Base-by-base conservation (phyloP, 2,329 filamentous ascomycete genomes). In the Paecilomyces niveus region DNA sequence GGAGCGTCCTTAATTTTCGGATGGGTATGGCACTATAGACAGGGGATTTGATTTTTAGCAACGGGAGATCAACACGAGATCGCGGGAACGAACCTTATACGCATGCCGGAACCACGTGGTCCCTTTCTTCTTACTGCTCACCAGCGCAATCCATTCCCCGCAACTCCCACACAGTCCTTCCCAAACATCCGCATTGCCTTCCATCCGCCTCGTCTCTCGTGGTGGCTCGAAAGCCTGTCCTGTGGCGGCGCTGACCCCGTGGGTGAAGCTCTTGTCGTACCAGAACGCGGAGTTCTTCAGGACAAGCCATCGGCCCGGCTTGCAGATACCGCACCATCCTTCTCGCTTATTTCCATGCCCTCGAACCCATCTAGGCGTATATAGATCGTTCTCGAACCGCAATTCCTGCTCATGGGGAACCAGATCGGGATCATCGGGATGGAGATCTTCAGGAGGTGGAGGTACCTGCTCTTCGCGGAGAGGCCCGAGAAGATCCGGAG, bases 181-280 rank as follows among this genome's bases (percentile, higher is more conserved):
- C 72, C 73, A 68, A 65, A 65, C 63, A 51, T 73, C 89, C 3
- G 89, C 85, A 67, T 91, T 92, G 45, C 88, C 87, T 69, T 92
- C 89, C 78, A 89, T 90, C 54, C 89, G 82, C 59, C 89, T 80
- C 22, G 85, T 89, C 67, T 90, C 83, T 61, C 88, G 84, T 2
- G 90, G 90, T 64, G 89, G 86, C 70, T 90, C 86, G 76, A 94
- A 93, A 3, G 87, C 85, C 62, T 83, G 86, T 24, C 90, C 90
- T 0, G 90, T 93, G 3, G 89, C 87, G 29, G 89, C 90, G 69
- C 88, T 91, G 71, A 95, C 90, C 54, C 90, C 90, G 69, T 95
- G 91, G 1, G 89, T 90, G 72, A 94, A 95, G 58, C 88, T 90
- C 79, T 94, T 93, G 78, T 95, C 90, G 73, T 95, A 95, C 90